Evolutionary conservation across 2,329 filamentous ascomycete genomes (phyloP).

Genomic region (Aurifilum marmelostoma): DNA sequence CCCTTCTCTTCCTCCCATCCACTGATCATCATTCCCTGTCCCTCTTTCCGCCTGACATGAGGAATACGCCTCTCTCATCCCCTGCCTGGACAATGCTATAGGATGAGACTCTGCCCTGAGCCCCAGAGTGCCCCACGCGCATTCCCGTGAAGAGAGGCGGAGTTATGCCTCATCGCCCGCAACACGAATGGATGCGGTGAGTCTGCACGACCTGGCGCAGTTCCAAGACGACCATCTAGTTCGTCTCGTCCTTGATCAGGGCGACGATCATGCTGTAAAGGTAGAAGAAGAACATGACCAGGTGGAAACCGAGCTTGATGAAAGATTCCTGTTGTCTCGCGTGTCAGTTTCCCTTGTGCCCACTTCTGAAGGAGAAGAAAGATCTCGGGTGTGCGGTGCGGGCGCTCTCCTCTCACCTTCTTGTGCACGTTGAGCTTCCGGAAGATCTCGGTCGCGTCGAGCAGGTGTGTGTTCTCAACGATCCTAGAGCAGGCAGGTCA

Average conservation of each 20-base stretch:
- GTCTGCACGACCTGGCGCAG: background rate
- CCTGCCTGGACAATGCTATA: background rate
- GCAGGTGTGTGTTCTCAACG: constrained; percentile 91
- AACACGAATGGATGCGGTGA: background rate
- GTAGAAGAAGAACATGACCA: constrained; percentile 99
- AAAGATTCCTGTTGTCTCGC: constrained; percentile 78
- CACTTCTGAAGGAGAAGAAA: background rate
- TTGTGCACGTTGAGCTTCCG: constrained; percentile 98
- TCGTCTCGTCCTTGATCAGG: constrained; percentile 90
- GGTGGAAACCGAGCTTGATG: constrained; percentile 97
- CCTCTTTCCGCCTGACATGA: background rate
- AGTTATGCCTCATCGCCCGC: background rate
- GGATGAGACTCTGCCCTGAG: background rate
- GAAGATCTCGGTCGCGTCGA: constrained; percentile 99
- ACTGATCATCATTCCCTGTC: background rate
- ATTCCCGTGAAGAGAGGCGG: background rate
- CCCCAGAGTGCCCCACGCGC: background rate
- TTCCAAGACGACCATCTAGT: constrained; percentile 52
- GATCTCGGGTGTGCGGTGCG: too few species aligned
- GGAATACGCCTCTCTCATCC: background rate
- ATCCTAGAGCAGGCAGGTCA: constrained; percentile 62
- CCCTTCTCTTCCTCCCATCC: background rate
- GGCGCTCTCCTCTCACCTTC: constrained; percentile 65
- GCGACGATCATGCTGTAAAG: constrained; percentile 98
- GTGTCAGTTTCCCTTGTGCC: constrained; percentile 26